These are phyloP conservation scores for Paracamarosporium sp. DNA, from an alignment of 2,329 filamentous ascomycete species.

Conservation along the genomic window DNA sequence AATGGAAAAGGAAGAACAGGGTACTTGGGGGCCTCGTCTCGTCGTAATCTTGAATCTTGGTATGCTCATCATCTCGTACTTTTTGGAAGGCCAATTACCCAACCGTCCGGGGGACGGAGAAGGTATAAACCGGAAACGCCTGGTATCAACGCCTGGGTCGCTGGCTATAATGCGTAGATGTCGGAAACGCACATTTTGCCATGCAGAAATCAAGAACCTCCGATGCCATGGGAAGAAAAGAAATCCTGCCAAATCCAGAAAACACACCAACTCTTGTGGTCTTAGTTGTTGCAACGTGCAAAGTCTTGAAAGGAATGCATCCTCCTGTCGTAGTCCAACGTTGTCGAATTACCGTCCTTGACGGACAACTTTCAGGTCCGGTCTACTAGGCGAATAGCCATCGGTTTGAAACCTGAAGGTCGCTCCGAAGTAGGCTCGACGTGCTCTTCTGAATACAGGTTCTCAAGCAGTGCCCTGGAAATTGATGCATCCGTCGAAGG, in stretches of 20 bases:
- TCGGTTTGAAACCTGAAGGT: slow-evolving; percentile 46
- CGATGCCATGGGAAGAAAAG: neutral
- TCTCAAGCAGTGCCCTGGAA: slow-evolving; percentile 30
- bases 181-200: slow-evolving; percentile 15
- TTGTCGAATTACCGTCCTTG: slow-evolving; percentile 1
- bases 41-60: slow-evolving; percentile 31
- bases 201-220: slow-evolving; percentile 5
- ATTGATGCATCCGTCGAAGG: slow-evolving; percentile 22
- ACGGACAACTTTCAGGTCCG: neutral
- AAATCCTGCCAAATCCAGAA: neutral
- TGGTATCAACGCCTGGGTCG: slow-evolving; percentile 35
- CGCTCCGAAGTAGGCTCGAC: slow-evolving; percentile 45
- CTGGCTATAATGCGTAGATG: slow-evolving; percentile 45
- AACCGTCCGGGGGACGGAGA: neutral
- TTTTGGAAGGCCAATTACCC: slow-evolving; percentile 27
- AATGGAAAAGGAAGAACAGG: slow-evolving; percentile 15
- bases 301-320: neutral
- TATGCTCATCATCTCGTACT: slow-evolving; percentile 39
- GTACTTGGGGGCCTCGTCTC: slow-evolving; percentile 18
- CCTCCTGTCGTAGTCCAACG: neutral
- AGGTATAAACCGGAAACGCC: slow-evolving; percentile 25
- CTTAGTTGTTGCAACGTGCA: neutral
- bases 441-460: slow-evolving; percentile 37
- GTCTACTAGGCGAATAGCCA: slow-evolving; percentile 19
- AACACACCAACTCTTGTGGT: neutral